Evolutionary conservation across 768 basidiomycete species (phyloP).

Genomic region (Suillus spraguei): DNA sequence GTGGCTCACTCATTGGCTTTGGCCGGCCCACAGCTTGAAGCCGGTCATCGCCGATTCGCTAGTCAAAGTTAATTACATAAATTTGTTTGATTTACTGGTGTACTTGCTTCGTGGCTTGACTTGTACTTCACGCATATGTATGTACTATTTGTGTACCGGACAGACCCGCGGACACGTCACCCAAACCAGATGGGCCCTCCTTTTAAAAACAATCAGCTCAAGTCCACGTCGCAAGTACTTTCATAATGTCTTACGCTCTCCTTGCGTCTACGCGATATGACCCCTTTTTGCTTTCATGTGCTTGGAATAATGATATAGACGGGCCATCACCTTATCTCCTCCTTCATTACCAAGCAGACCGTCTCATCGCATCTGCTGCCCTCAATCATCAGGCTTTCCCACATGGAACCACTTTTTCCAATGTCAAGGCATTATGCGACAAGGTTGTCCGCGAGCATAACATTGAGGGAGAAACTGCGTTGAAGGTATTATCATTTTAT

Average conservation of each 20-base stretch:
- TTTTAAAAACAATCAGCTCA: too few relatives aligned
- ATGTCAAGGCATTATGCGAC: slow-evolving; percentile 48
- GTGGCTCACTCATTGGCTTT: too few relatives aligned
- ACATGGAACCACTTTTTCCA: slow-evolving; percentile 37
- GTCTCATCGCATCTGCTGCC: slow-evolving; percentile 53
- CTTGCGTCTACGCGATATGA: slow-evolving; percentile 67
- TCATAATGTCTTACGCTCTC: slow-evolving; percentile 31
- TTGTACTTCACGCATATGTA: too few relatives aligned
- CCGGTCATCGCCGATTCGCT: too few relatives aligned
- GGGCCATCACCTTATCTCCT: slow-evolving; percentile 67
- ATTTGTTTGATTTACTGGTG: too few relatives aligned
- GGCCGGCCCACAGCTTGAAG: too few relatives aligned
- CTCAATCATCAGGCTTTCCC: slow-evolving; percentile 52
- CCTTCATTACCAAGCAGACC: slow-evolving; percentile 59
- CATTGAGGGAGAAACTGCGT: slow-evolving; percentile 10
- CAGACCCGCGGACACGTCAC: too few relatives aligned
- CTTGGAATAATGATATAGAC: slow-evolving; percentile 60
- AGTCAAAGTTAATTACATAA: too few relatives aligned
- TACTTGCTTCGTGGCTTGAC: too few relatives aligned
- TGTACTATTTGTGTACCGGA: too few relatives aligned
- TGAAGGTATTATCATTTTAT: slow-evolving; percentile 25
- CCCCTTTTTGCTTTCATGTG: slow-evolving; percentile 40
- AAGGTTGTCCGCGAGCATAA: slow-evolving; percentile 39
- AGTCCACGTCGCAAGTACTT: not conserved
- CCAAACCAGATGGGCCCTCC: too few relatives aligned